Evolutionary conservation across 192 early-diverging fungal species (phyloP).

Genomic region (Coemansia sp.): DNA sequence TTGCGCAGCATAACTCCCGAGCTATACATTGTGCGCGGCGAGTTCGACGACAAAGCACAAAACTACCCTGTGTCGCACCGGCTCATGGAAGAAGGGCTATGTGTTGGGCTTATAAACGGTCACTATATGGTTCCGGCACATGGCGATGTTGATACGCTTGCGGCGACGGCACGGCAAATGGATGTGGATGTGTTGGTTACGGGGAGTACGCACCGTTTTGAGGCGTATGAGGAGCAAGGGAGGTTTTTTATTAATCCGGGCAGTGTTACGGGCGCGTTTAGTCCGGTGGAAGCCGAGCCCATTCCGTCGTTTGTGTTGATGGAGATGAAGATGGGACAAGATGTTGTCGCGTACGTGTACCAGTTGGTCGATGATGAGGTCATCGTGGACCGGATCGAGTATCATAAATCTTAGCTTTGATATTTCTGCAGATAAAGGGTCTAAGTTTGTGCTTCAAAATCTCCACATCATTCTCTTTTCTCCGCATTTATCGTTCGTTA

Average conservation of each 20-base stretch:
- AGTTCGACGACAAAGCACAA: conserved; percentile 36
- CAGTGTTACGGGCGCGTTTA: conserved; percentile 88
- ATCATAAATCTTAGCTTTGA: conserved; percentile 54
- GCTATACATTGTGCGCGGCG: conserved; percentile 74
- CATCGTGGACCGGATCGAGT: conserved; percentile 91
- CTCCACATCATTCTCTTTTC: neutral
- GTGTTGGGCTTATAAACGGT: conserved; percentile 80
- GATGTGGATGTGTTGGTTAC: conserved; percentile 87
- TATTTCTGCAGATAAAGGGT: neutral
- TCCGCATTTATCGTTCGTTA: neutral
- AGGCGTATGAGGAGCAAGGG: conserved; percentile 88
- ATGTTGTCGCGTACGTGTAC: conserved; percentile 87
- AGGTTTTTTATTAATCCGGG: conserved; percentile 94
- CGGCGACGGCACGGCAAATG: conserved; percentile 79
- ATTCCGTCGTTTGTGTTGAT: conserved; percentile 94
- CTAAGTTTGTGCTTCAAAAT: too few species aligned
- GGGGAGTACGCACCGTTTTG: conserved; percentile 87
- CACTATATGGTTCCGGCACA: conserved; percentile 67
- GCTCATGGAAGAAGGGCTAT: conserved; percentile 60
- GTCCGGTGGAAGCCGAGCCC: conserved; percentile 35
- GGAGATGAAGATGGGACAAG: conserved; percentile 75
- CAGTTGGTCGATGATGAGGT: conserved; percentile 88
- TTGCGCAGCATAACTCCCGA: conserved; percentile 77
- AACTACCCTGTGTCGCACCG: conserved; percentile 63
- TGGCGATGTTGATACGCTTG: conserved; percentile 68